Conservation (phyloP, 2,329 filamentous ascomycete species). For the Calonectria pteridis region DNA sequence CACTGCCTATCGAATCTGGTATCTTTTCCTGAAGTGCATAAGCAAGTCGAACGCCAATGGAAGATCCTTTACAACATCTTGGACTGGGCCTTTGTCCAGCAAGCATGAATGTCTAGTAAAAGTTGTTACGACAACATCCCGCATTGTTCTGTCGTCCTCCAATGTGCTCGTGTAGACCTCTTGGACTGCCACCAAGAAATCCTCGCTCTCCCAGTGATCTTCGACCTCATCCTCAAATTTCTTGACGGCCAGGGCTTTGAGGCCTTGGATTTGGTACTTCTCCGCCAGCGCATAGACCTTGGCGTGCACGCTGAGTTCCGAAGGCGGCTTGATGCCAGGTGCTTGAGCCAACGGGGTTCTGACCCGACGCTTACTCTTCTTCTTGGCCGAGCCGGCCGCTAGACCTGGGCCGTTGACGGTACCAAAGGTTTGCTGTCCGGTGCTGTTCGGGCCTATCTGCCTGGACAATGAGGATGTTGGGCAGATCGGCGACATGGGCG, state of each 20-base stretch:
- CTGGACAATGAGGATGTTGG: background rate
- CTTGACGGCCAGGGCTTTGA: constrained; percentile 4
- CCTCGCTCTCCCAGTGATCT: background rate
- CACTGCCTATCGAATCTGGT: background rate
- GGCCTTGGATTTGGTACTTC: constrained; percentile 3
- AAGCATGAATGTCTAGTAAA: constrained; percentile 1
- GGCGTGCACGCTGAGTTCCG: constrained; percentile 12
- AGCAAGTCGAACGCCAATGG: constrained; percentile 16
- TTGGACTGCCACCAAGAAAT: background rate
- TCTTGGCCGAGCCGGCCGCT: background rate
- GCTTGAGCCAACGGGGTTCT: background rate
- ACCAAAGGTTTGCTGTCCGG: background rate
- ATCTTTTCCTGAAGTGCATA: constrained; percentile 3
- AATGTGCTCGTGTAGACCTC: constrained; percentile 18
- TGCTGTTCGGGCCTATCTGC: background rate
- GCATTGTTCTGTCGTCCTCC: constrained; percentile 4
- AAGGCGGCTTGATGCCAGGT: background rate
- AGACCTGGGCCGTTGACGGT: too few species aligned
- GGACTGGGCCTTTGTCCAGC: constrained; percentile 5
- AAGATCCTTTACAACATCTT: constrained; percentile 4
- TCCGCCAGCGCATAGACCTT: constrained; percentile 14
- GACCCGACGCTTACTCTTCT: background rate
- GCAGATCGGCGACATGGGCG: background rate
- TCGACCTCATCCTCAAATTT: constrained; percentile 11
- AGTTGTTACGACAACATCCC: constrained; percentile 6